A percentile compares a stretch with the other conserved stretches of the same genome.
These are phyloP conservation scores for Aspergillus olivimuriae DNA, from an alignment of 495 filamentous ascomycete genomes.

Conservation along the genomic window DNA sequence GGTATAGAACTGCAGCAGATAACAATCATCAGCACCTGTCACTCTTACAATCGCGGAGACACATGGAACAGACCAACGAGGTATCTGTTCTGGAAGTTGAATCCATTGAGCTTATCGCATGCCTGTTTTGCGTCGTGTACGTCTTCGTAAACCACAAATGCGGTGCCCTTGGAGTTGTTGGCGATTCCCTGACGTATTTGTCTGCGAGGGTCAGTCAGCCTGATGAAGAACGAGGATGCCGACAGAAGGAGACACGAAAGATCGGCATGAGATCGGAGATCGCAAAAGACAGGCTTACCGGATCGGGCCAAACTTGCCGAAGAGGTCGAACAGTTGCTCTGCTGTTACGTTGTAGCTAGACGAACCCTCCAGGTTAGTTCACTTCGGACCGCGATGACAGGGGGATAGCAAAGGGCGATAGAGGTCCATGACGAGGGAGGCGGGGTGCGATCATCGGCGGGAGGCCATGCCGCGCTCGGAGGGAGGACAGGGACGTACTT, in stretches of 20 bases:
- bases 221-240: not conserved
- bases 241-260: not conserved
- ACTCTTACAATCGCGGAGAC: no score
- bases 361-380: constrained; percentile 5
- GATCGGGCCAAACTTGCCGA: constrained; percentile 90
- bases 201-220: constrained; percentile 36
- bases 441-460: constrained; percentile 3
- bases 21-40: not conserved
- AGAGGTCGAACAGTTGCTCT: constrained; percentile 90
- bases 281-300: constrained; percentile 53
- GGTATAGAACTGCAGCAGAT: constrained; percentile 72
- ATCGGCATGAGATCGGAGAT: not conserved
- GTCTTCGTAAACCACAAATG: constrained; percentile 98
- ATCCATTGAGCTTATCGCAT: constrained; percentile 98
- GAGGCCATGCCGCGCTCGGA: constrained; percentile 14
- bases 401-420: not conserved
- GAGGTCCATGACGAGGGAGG: not conserved
- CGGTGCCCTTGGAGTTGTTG: constrained; percentile 94
- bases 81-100: constrained; percentile 99
- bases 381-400: not conserved
- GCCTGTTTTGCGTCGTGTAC: constrained; percentile 98
- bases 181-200: constrained; percentile 98
- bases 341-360: constrained; percentile 89
- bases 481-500: constrained; percentile 50
- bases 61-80: no score